Evolutionary conservation across 768 basidiomycete genomes (phyloP), one percentile per base, ranked within the genome.

Genomic region (Filobasidium wieringae): DNA sequence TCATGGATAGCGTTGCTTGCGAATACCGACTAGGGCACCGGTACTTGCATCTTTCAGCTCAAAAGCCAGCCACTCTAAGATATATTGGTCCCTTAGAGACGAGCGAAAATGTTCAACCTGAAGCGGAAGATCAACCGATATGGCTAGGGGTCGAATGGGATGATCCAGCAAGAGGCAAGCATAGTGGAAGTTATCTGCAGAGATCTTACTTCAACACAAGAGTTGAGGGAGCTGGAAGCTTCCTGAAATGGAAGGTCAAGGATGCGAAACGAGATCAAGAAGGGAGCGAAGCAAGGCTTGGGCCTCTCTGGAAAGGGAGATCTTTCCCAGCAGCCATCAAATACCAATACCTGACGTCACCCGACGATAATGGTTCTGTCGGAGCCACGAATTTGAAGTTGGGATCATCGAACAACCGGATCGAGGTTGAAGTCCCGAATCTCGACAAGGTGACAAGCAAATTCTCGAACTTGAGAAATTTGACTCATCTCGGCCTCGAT

Each of bases 121-220:
- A 26, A 19, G 24, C 17, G 30, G 55, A 59, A 7, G 51, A 51
- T 7, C 22, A 47, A 5, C 36, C 22, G 29, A 64, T 73, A 12
- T 97, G 92, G 92, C 78, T 91, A n/a, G 93, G 93, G n/a, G 80
- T 96, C 47, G 93, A 97, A 75, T 97, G 92, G 88, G 93, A 97
- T 68, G 84, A 89, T 66, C 80, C 83, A 19, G 59, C 71, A 7
- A 81, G 90, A 57, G 93, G 93, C 27, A 92, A 86, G 71, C 91
- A 96, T 70, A 82, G 86, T 64, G 93, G 93, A 6, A 69, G 78
- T 63, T 87, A 88, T 68, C 82, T 88, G 63, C 85, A 82, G 47
- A 80, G 78, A 61, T 79, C 77, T 37, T 91, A 93, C 73, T 97
- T 96, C 71, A 67, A 75, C 43, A 55, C 58, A 11, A 39, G 58